phyloP scores from a whole-genome alignment of 169 alveolate species.

The Babesia caballi region DNA sequence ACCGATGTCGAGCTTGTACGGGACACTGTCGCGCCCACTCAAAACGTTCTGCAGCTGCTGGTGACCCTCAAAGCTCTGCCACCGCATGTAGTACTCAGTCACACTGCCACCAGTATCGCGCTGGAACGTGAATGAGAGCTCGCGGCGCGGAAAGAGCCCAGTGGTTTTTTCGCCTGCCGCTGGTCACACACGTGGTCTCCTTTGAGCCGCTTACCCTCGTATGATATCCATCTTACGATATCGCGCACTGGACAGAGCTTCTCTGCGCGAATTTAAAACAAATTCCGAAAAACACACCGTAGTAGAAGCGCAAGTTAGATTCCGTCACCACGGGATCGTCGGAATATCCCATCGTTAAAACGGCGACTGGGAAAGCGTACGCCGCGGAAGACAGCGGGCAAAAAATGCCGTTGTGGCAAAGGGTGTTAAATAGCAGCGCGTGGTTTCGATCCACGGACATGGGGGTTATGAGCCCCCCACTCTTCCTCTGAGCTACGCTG shows the following conservation, averaged over 20 bases:
- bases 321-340: conserved; percentile 64
- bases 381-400: not conserved
- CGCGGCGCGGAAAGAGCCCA: conserved; percentile 45
- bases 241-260: conserved; percentile 62
- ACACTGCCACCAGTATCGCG: conserved; percentile 20
- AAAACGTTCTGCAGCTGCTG: conserved; percentile 27
- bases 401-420: not conserved
- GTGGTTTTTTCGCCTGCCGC: conserved; percentile 9
- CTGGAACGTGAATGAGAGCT: conserved; percentile 52
- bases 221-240: conserved; percentile 56
- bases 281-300: conserved; percentile 31
- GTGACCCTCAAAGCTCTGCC: conserved; percentile 52
- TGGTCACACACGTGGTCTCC: too few relatives aligned
- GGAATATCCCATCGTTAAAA: conserved; percentile 15
- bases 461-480: conserved; percentile 95
- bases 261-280: conserved; percentile 18
- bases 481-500: conserved; percentile 93
- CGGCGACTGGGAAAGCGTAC: not conserved
- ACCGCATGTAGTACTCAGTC: conserved; percentile 42
- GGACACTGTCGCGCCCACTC: conserved; percentile 50
- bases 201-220: conserved; percentile 43
- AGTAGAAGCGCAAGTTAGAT: conserved; percentile 56
- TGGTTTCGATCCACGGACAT: conserved; percentile 93
- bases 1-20: conserved; percentile 65
- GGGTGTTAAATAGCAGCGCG: conserved; percentile 82